Percentiles rank a stretch among this genome's conserved stretches.
Conservation (phyloP, 2,329 filamentous ascomycete species). For the Microascus cirrosus region DNA sequence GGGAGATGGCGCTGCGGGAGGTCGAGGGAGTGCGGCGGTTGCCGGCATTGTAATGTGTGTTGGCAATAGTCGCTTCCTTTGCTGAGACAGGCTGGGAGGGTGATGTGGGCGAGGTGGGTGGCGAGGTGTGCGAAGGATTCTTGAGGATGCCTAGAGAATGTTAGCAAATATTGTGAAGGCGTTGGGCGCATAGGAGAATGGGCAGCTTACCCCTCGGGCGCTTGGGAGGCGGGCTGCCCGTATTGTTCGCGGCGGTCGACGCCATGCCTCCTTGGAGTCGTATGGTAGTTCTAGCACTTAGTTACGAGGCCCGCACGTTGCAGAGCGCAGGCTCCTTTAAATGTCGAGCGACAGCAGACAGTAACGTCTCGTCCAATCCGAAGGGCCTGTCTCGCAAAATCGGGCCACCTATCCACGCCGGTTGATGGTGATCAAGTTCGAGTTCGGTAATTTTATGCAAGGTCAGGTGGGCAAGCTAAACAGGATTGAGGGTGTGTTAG, state of each 20-base stretch:
- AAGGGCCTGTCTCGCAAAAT: background rate
- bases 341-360: background rate
- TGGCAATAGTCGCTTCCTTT: slow-evolving; percentile 86
- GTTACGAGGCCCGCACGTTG: background rate
- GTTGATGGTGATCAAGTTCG: too few relatives aligned
- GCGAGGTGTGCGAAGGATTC: slow-evolving; percentile 62
- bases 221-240: background rate
- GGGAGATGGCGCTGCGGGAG: slow-evolving; percentile 26
- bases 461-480: background rate
- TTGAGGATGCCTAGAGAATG: slow-evolving; percentile 84
- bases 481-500: background rate
- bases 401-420: too few relatives aligned
- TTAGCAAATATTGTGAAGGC: background rate
- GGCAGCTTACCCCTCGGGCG: background rate
- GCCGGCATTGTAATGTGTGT: slow-evolving; percentile 90
- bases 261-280: background rate
- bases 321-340: background rate
- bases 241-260: background rate
- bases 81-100: slow-evolving; percentile 34
- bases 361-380: background rate
- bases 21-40: slow-evolving; percentile 65
- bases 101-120: slow-evolving; percentile 36
- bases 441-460: background rate
- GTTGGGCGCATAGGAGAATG: background rate
- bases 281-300: background rate